Evolutionary conservation across 1,284 basidiomycete genomes (phyloP), one percentile per base, ranked within the genome.

Genomic region (Coniophora puteana): DNA sequence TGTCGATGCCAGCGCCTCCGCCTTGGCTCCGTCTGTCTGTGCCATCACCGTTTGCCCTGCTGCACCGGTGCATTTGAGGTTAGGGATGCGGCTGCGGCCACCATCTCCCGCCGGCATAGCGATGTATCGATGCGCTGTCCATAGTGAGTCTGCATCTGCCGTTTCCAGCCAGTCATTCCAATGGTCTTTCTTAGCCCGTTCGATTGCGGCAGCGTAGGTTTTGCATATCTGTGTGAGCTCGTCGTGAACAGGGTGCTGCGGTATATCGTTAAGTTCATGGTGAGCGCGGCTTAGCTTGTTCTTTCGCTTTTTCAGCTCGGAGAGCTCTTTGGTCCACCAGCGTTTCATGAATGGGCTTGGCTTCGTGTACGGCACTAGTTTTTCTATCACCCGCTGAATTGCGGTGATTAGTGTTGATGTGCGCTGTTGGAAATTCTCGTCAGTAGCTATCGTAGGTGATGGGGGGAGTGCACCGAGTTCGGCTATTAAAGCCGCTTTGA

Each of bases 151-250:
- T 1, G 47, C 46, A 3, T 53, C 47, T 0, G 59, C 44, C 0
- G 53, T 45, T 22, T 65, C 61, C 1, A 71, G 47, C 54, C 54
- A 71, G 1, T 60, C 54, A 2, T 48, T 40, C 64, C 65, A 67
- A 46, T 61, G 59, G n/a, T 65, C 49, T 1, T 45, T 44, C 38
- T 68, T 72, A 0, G 54, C 51, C 5, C 35, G 27, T 12, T 41
- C 18, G 13, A 71, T 62, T n/a, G 37, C 40, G 16, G 62, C 45
- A 1, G 41, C 37, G 40, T 69, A 70, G 7, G 34, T 20, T 34
- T 62, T 64, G 4, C 50, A 24, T 8, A 18, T 37, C 0, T 14
- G 18, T 5, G 21, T 29, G 2, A 27, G 51, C 30, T 57, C 48
- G 12, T 45, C 35, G 40, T 65, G 62, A 0, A 43, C 14, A 0